phyloP scores from a whole-genome alignment of 257 asterid species.

The Nicotiana sylvestris region DNA sequence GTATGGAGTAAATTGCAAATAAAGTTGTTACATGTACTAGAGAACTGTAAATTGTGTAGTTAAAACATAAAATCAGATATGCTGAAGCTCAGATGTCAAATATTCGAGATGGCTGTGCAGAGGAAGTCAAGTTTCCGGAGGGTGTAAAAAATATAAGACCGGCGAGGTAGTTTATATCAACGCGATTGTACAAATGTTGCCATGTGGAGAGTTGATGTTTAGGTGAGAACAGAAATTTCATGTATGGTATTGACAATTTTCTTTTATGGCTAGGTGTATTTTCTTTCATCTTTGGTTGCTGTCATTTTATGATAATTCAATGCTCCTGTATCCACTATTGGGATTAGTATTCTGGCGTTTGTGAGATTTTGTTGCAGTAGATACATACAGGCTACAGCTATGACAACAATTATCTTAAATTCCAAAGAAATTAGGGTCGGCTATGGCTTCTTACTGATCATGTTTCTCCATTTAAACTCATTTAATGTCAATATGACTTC shows the following conservation, averaged over 20 bases:
- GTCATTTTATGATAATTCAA: no score
- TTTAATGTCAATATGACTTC: no score
- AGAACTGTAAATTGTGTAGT: constrained; percentile 44
- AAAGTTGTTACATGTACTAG: constrained; percentile 44
- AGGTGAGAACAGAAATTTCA: constrained; percentile 18
- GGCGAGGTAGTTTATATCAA: constrained; percentile 27
- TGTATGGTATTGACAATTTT: constrained; percentile 26
- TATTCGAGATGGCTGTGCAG: constrained; percentile 35
- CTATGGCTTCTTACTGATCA: no score
- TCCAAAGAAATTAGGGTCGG: no score
- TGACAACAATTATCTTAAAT: no score
- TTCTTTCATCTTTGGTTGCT: no score
- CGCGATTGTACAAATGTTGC: constrained; percentile 35
- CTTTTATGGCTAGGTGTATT: constrained; percentile 19
- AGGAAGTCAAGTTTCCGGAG: constrained; percentile 23
- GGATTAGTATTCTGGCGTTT: no score
- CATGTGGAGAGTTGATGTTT: constrained; percentile 29
- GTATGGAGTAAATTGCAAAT: constrained; percentile 27
- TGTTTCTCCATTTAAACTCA: no score
- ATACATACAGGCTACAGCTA: no score
- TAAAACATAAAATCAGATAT: constrained; percentile 27
- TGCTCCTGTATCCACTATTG: no score
- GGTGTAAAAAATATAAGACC: constrained; percentile 23
- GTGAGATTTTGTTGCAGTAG: no score
- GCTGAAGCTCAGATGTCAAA: constrained; percentile 32